Evolutionary conservation across 495 filamentous ascomycete genomes (phyloP), one percentile per base, ranked within the genome.

Genomic region (Darksidea phi): DNA sequence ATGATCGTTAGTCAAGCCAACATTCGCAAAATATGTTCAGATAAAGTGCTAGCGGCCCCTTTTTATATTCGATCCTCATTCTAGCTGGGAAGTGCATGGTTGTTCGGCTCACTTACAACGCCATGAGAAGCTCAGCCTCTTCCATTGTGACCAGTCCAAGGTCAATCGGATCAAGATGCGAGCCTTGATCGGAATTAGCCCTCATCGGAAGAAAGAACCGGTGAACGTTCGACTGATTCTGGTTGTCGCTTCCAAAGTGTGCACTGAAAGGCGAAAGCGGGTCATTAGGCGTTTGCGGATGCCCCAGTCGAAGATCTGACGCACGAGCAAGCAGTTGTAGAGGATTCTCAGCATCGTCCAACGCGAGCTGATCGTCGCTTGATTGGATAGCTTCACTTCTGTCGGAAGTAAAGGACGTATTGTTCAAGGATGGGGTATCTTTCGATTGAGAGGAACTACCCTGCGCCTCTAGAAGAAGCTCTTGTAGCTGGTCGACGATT

Each of bases 311-410:
- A 34, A 88, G 76, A 69, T 89, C 85, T 6, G 86, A 88, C 0
- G 87, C 86, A 18, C 86, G 77, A 2, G 87, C 87, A 20, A 89
- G 79, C 1, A 89, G 71, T 66, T 89, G 86, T 10, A 89, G 72
- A 0, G 87, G 87, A 58, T 89, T 89, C 64, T 89, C 87, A 17
- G 86, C 86, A 72, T 88, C 86, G 59, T 88, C 86, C 5, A 89
- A 68, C 23, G 82, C 80, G 12, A 88, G 75, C 37, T 76, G 51
- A 43, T 63, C 59, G 25, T 63, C 59, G 42, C 49, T 57, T 28
- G 59, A 57, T 18, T 41, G 46, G 73, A 20, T 18, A 17, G 51
- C 18, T 28, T 15, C 41, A 25, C 46, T 20, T 37, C 48, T 47
- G 17, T 61, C 58, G 17, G 37, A 10, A 12, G 24, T 4, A 36